Conservation (phyloP, 768 basidiomycete species). For the Goffeauzyma gilvescens region DNA sequence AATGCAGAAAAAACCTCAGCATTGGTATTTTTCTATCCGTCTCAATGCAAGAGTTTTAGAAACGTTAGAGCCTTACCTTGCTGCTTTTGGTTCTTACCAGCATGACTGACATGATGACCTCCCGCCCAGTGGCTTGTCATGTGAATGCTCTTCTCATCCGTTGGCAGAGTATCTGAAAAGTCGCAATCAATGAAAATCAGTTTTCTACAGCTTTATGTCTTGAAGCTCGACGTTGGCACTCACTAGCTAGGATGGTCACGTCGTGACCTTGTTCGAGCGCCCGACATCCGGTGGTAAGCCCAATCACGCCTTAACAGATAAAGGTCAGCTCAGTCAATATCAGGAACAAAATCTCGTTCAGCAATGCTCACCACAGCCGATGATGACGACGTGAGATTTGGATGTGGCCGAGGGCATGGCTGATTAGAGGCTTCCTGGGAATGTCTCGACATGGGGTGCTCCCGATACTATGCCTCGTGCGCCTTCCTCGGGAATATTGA, state of each 20-base stretch:
- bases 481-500: no score
- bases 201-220: constrained; percentile 21
- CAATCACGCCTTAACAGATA: constrained; percentile 18
- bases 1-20: not conserved
- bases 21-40: not conserved
- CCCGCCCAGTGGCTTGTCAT: constrained; percentile 10
- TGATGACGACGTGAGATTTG: constrained; percentile 16
- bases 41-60: not conserved
- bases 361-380: constrained; percentile 24
- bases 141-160: not conserved
- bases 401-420: no score
- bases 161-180: not conserved
- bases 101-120: constrained; percentile 32
- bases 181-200: constrained; percentile 21
- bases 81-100: constrained; percentile 23
- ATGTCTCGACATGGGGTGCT: no score
- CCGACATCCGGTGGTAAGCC: constrained; percentile 30
- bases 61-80: constrained; percentile 4
- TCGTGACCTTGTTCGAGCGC: constrained; percentile 18
- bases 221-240: constrained; percentile 26
- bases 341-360: not conserved
- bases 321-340: not conserved
- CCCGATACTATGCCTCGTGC: no score
- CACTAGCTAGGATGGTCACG: constrained; percentile 26
- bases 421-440: no score